Evolutionary conservation across 78 protist genomes (phyloP).

Genomic region (Tieghemostelium lacteum): DNA sequence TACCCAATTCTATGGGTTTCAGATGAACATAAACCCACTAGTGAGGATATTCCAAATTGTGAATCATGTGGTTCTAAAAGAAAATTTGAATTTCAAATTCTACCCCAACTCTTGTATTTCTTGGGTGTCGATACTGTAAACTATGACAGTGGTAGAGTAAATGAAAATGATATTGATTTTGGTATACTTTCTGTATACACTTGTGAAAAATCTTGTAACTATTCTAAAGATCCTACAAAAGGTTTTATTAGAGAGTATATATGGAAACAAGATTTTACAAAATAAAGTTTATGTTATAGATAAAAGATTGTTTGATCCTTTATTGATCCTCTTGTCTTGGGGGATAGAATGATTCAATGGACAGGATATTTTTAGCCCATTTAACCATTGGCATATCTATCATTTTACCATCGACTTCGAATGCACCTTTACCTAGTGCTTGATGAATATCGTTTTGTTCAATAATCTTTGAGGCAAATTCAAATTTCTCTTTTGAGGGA

Average conservation of each 20-base stretch:
- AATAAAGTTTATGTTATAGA: conserved; percentile 30
- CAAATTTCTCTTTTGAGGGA: conserved; percentile 58
- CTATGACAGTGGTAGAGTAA: background rate
- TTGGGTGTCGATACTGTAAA: conserved; percentile 1
- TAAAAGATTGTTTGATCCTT: background rate
- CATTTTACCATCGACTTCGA: conserved; percentile 85
- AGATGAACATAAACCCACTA: conserved; percentile 17
- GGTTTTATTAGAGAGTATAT: conserved; percentile 28
- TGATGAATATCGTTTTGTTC: conserved; percentile 74
- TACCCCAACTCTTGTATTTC: conserved; percentile 51
- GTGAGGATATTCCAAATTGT: conserved; percentile 7
- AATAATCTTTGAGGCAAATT: conserved; percentile 61
- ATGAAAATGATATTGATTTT: conserved; percentile 37
- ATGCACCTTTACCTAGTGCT: conserved; percentile 78
- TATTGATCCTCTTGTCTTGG: conserved; percentile 45
- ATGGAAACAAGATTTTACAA: conserved; percentile 67
- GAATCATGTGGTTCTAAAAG: conserved; percentile 8
- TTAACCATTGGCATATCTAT: conserved; percentile 83
- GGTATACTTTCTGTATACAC: conserved; percentile 54
- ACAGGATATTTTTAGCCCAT: conserved; percentile 62
- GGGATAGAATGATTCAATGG: conserved; percentile 62
- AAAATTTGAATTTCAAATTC: conserved; percentile 41
- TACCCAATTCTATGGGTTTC: conserved; percentile 68
- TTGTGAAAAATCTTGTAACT: conserved; percentile 32
- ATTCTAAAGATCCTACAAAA: background rate